These are phyloP conservation scores for Zizania latifolia DNA, from an alignment of 176 grass and related monocot species.

Conservation along the genomic window DNA sequence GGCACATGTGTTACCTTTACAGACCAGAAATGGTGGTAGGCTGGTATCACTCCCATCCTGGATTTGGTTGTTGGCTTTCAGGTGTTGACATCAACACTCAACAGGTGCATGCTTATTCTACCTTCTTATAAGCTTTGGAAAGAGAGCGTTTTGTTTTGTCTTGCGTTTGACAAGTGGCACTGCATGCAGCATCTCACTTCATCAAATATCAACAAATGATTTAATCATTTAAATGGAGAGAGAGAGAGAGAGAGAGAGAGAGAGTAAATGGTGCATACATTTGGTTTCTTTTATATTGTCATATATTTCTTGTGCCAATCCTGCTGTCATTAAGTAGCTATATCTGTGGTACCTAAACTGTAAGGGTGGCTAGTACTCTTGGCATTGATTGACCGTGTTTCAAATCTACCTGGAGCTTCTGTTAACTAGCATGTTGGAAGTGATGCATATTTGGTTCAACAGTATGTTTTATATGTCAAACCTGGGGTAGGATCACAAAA, in stretches of 20 bases:
- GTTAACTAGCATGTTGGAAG: neutral
- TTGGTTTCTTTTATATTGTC: neutral
- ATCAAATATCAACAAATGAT: neutral
- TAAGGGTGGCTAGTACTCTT: neutral
- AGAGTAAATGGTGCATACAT: neutral
- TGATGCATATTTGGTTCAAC: neutral
- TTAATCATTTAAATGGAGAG: neutral
- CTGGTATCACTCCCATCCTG: slow-evolving; percentile 99
- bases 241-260: too few relatives aligned
- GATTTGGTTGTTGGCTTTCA: slow-evolving; percentile 94
- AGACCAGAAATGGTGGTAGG: slow-evolving; percentile 99
- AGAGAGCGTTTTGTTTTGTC: neutral
- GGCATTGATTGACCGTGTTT: neutral
- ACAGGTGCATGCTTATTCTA: slow-evolving; percentile 42
- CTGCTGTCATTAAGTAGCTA: neutral
- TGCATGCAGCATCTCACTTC: neutral
- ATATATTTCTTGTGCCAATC: neutral
- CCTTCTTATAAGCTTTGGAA: neutral
- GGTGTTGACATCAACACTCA: slow-evolving; percentile 98
- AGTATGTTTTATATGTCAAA: neutral
- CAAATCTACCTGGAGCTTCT: neutral
- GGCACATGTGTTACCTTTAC: slow-evolving; percentile 21
- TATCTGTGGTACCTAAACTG: neutral
- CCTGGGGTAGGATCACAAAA: neutral
- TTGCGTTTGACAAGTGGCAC: neutral